phyloP scores from a whole-genome alignment of 2,329 filamentous ascomycete genomes.

The Acrodontium crateriforme region DNA sequence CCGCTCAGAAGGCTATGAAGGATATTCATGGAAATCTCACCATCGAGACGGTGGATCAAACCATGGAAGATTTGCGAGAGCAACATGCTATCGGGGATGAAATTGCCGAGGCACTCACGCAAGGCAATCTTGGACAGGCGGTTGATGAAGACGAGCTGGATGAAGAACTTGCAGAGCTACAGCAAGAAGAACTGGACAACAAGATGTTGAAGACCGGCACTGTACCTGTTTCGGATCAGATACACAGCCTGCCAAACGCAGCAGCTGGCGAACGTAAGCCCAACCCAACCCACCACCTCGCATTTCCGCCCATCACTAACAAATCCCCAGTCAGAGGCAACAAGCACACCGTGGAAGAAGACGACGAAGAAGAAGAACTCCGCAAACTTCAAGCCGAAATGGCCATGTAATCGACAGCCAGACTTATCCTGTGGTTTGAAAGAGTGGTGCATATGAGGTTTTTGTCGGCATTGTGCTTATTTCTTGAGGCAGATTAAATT shows the following conservation, averaged over 20 bases:
- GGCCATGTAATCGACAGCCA: constrained; percentile 85
- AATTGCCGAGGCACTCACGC: constrained; percentile 72
- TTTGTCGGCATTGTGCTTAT: too few species aligned
- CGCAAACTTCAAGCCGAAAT: constrained; percentile 90
- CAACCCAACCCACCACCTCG: too few species aligned
- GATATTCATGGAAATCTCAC: constrained; percentile 81
- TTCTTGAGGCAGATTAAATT: too few species aligned
- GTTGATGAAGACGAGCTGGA: constrained; percentile 81
- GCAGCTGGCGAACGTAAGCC: constrained; percentile 65
- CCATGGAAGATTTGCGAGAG: constrained; percentile 85
- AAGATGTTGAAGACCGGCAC: constrained; percentile 83
- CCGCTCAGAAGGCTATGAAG: constrained; percentile 80
- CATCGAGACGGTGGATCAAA: constrained; percentile 86
- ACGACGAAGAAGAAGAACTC: constrained; percentile 92
- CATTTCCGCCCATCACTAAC: constrained; percentile 3
- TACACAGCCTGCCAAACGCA: constrained; percentile 63
- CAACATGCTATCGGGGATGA: constrained; percentile 90
- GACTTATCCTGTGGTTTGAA: too few species aligned
- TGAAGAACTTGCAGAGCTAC: constrained; percentile 68
- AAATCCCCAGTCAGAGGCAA: constrained; percentile 29
- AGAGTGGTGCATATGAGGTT: too few species aligned
- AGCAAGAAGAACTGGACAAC: constrained; percentile 86
- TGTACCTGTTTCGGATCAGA: constrained; percentile 65
- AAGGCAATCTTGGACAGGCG: constrained; percentile 51
- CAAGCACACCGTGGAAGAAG: constrained; percentile 46